phyloP scores from a whole-genome alignment of 352 stramenopile species.

The Globisporangium splendens region DNA sequence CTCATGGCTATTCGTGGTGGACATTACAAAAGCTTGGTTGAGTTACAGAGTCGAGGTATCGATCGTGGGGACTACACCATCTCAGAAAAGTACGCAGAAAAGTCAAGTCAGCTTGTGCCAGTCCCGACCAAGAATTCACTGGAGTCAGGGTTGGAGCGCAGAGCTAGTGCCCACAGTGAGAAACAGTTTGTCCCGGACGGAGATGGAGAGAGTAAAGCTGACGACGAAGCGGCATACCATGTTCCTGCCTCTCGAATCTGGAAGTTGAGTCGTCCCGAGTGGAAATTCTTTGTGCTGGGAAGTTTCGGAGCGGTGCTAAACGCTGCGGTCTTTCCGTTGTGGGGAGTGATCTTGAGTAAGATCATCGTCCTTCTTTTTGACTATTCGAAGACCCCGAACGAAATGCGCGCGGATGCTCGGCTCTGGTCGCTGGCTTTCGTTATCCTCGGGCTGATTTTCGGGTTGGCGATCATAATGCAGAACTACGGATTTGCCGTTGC shows the following conservation, averaged over 20 bases:
- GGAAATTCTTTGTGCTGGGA: conserved; percentile 43
- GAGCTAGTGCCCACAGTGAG: too few relatives aligned
- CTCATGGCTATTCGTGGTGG: conserved; percentile 64
- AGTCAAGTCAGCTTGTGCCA: too few relatives aligned
- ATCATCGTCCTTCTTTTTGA: conserved; percentile 54
- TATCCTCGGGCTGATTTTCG: conserved; percentile 33
- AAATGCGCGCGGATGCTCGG: conserved; percentile 32
- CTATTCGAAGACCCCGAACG: conserved; percentile 27
- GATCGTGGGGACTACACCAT: too few relatives aligned
- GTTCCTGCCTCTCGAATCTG: conserved; percentile 28
- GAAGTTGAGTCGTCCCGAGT: conserved; percentile 39
- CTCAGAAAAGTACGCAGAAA: too few relatives aligned
- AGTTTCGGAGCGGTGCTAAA: conserved; percentile 35
- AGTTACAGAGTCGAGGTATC: too few relatives aligned
- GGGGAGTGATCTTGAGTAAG: conserved; percentile 48
- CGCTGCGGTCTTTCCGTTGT: conserved; percentile 40
- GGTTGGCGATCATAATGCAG: conserved; percentile 35
- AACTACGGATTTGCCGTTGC: conserved; percentile 54
- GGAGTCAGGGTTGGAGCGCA: too few relatives aligned
- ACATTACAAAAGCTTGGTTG: conserved; percentile 23
- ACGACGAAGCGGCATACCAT: too few relatives aligned
- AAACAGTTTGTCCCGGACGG: too few relatives aligned
- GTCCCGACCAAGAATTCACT: too few relatives aligned
- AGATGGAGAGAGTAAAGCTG: too few relatives aligned
- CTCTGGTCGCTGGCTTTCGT: conserved; percentile 38